Conservation (phyloP, 1,284 basidiomycete genomes). For the Ceratobasidium theobromae region DNA sequence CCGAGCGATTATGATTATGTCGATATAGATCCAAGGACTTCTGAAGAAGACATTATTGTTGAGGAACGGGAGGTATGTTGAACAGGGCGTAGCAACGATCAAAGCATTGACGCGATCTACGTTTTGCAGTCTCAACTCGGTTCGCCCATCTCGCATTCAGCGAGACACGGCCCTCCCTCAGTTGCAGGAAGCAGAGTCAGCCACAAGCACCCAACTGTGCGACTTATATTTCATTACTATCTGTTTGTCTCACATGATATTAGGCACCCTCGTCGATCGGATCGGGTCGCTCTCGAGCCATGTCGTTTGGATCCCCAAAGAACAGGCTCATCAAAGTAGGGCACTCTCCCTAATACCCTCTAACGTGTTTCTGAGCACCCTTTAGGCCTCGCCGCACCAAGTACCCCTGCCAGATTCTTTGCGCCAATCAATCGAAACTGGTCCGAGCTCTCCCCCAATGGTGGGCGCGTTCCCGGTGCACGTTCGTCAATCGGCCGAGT, state of each 20-base stretch:
- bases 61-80: constrained; percentile 11
- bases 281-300: neutral
- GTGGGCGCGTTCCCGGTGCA: neutral
- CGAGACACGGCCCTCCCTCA: constrained; percentile 6
- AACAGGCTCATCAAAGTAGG: constrained; percentile 17
- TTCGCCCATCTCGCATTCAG: neutral
- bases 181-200: neutral
- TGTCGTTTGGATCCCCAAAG: neutral
- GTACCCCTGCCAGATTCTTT: constrained; percentile 15
- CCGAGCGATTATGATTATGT: neutral
- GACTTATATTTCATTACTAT: neutral
- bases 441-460: neutral
- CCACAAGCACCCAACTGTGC: neutral
- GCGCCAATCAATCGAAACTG: neutral
- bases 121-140: constrained; percentile 7
- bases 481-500: neutral
- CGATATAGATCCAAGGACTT: neutral
- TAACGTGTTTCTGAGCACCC: neutral
- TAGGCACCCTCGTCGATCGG: neutral
- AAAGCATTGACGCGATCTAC: too few relatives aligned
- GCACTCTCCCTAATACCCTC: neutral
- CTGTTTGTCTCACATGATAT: neutral
- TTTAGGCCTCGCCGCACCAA: neutral
- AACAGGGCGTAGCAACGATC: too few relatives aligned
- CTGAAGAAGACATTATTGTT: neutral